Conservation (phyloP, 129 eudicot species). For the Pseudognaphalium luteoalbum region DNA sequence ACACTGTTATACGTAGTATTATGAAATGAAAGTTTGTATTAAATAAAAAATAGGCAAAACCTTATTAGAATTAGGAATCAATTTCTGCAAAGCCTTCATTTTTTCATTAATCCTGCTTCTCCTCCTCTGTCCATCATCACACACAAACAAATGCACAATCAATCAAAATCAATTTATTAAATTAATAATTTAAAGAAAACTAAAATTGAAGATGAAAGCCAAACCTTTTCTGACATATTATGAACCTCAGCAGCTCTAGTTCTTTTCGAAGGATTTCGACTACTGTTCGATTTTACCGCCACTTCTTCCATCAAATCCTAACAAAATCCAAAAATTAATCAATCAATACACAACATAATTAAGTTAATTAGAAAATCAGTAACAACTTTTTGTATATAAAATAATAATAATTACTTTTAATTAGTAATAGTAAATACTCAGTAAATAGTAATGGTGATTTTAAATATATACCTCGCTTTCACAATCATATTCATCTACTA, state of each 20-base stretch:
- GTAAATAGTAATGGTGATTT: too few relatives aligned
- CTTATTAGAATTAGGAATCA: slow-evolving; percentile 82
- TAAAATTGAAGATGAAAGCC: neutral
- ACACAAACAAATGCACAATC: neutral
- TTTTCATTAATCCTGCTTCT: slow-evolving; percentile 83
- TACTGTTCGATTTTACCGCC: slow-evolving; percentile 26
- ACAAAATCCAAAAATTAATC: too few relatives aligned
- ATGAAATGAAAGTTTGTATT: too few relatives aligned
- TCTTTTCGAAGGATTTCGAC: slow-evolving; percentile 56
- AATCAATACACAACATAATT: neutral
- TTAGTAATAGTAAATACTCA: too few relatives aligned
- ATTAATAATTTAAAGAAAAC: neutral
- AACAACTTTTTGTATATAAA: neutral
- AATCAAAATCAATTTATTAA: neutral
- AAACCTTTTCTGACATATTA: slow-evolving; percentile 73
- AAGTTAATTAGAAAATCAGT: neutral
- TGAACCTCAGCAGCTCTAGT: slow-evolving; percentile 81
- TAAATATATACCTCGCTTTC: slow-evolving; percentile 47
- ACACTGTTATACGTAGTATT: neutral
- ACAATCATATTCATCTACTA: slow-evolving; percentile 51
- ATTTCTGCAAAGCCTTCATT: slow-evolving; percentile 77
- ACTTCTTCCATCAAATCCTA: slow-evolving; percentile 41
- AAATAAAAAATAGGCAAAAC: slow-evolving; percentile 14
- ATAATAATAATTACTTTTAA: too few relatives aligned
- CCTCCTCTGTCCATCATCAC: slow-evolving; percentile 54